Evolutionary conservation across 345 rosid species (phyloP), one percentile per base, ranked within the genome.

Genomic region (Linum trigynum): DNA sequence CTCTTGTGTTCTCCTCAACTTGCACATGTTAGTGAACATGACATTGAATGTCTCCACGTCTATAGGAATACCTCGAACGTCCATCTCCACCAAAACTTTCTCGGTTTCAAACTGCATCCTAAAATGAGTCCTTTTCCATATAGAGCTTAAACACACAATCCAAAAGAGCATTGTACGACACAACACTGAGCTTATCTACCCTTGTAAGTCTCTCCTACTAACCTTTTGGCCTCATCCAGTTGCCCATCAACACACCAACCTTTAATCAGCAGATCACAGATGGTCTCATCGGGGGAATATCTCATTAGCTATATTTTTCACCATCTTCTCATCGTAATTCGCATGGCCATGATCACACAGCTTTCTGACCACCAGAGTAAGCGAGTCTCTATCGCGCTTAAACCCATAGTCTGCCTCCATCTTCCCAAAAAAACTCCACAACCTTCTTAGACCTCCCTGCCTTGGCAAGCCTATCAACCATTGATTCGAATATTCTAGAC

Each of bases 81-180:
- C 99, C 99, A 94, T 94, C 57, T 94, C 97, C 10, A 82, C 61
- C 78, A 94, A 76, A 55, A 90, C 90, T 62, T 84, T 88, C 63
- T 94, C 97, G 0, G 78, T 88, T 77, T 94, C 91, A 0, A 84
- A 71, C 45, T 78, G 75, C 57, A 92, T 70, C 69, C 78, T 76
- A 67, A 67, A 92, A 90, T 0, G 90, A 95, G 63, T 92, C 96
- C 73, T 90, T 92, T 53, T 78, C 67, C 79, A 96, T 82, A 64
- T 97, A 92, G 59, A 94, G 89, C 82, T 79, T 88, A 69, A 92
- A 90, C 40, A 86, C 95, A 73, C 99, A 90, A 72, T 90, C 92
- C 66, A 92, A 84, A 45, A 90, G 80, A 6, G 89, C 67, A 65
- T 90, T 90, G 68, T 85, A 92, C 0, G 94, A 88, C 72, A 60